Percentiles rank a stretch among this genome's conserved stretches.
Conservation (phyloP, 225 moss, liverwort and hornwort species). For the Polytrichum formosum region DNA sequence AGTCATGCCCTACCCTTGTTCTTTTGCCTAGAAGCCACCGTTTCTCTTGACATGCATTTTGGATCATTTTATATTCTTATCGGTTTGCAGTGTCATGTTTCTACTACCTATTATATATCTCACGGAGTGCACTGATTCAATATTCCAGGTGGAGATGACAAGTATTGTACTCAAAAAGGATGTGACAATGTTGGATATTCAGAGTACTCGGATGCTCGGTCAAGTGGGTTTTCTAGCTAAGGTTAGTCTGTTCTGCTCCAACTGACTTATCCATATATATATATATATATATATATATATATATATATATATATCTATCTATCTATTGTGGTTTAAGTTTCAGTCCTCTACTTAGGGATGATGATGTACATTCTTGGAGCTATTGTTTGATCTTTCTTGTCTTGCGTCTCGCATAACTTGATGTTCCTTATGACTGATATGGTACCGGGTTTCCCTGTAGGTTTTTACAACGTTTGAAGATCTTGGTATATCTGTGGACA, state of each 20-base stretch:
- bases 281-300: background rate
- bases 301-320: background rate
- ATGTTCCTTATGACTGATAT: conserved; percentile 1
- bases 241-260: conserved; percentile 28
- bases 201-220: conserved; percentile 92
- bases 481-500: conserved; percentile 89
- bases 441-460: conserved; percentile 19
- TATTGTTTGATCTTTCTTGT: background rate
- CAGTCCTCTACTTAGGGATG: background rate
- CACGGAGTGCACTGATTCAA: background rate
- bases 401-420: background rate
- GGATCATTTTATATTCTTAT: too few species aligned
- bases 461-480: conserved; percentile 92
- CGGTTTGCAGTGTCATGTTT: too few species aligned
- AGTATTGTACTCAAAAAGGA: conserved; percentile 93
- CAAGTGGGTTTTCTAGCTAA: conserved; percentile 92
- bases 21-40: too few species aligned
- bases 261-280: background rate
- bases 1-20: background rate
- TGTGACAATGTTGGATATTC: conserved; percentile 94
- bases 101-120: background rate
- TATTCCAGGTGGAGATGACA: conserved; percentile 61
- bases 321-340: background rate
- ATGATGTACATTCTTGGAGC: background rate
- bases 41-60: too few species aligned